Conservation (phyloP, 768 basidiomycete genomes). For the Neoboletus magnificus region DNA sequence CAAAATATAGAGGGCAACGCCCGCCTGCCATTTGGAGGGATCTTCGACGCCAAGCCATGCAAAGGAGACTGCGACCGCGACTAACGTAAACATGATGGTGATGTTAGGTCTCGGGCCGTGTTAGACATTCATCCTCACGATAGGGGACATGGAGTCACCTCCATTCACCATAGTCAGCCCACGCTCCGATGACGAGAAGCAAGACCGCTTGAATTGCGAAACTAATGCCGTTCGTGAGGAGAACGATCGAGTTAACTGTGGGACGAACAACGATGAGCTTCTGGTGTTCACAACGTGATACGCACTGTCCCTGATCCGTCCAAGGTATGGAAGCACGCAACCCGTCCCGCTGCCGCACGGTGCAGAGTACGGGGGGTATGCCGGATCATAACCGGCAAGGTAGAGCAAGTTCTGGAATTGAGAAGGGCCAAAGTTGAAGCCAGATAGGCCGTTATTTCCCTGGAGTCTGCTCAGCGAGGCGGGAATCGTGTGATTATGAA, state of each 20-base stretch:
- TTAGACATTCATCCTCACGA: not conserved
- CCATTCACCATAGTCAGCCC: constrained; percentile 83
- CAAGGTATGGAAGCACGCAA: constrained; percentile 67
- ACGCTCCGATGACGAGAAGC: constrained; percentile 65
- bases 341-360: constrained; percentile 47
- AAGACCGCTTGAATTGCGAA: constrained; percentile 73
- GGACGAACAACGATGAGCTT: not conserved
- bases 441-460: constrained; percentile 68
- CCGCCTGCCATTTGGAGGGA: constrained; percentile 60
- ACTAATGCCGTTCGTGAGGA: constrained; percentile 75
- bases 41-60: constrained; percentile 75
- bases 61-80: constrained; percentile 67
- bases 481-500: not conserved
- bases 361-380: constrained; percentile 48
- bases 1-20: constrained; percentile 58
- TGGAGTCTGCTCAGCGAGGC: constrained; percentile 8
- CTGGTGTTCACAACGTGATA: not conserved
- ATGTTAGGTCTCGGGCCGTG: constrained; percentile 58
- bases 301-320: constrained; percentile 57
- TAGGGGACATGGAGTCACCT: constrained; percentile 38
- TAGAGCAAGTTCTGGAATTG: constrained; percentile 74
- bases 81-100: constrained; percentile 67
- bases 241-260: constrained; percentile 71
- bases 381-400: constrained; percentile 69
- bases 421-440: constrained; percentile 69